Evolutionary conservation across 805 yeast species (phyloP).

Genomic region (Saturnispora diversa): DNA sequence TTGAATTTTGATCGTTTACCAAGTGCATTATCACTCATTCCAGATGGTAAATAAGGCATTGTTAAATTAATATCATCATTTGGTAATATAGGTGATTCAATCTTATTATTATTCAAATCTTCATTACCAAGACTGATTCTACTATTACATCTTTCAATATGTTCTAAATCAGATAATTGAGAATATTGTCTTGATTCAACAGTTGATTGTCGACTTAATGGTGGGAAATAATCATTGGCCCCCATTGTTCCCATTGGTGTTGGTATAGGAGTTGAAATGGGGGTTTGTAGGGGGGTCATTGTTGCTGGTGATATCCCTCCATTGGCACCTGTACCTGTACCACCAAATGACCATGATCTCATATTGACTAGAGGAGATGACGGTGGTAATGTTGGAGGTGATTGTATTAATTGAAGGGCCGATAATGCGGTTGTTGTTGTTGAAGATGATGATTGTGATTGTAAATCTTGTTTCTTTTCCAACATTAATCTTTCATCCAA

Average conservation of each 20-base stretch:
- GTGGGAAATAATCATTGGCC: slow-evolving; percentile 6
- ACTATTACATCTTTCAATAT: slow-evolving; percentile 10
- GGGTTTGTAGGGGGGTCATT: too few relatives aligned
- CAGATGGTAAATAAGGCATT: slow-evolving; percentile 46
- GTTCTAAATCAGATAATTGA: slow-evolving; percentile 14
- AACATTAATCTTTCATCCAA: slow-evolving; percentile 11
- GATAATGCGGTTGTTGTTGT: slow-evolving; percentile 3
- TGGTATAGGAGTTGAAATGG: neutral
- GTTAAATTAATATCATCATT: slow-evolving; percentile 31
- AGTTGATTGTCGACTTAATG: slow-evolving; percentile 15
- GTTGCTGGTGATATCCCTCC: too few relatives aligned
- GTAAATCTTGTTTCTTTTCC: slow-evolving; percentile 10
- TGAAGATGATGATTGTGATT: neutral
- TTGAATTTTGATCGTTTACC: slow-evolving; percentile 46
- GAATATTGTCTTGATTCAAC: slow-evolving; percentile 12
- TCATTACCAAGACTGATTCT: slow-evolving; percentile 6
- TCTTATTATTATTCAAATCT: too few relatives aligned
- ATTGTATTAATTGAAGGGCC: too few relatives aligned
- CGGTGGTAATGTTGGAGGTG: too few relatives aligned
- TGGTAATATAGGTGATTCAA: slow-evolving; percentile 3
- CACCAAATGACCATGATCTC: too few relatives aligned
- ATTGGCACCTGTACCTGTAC: too few relatives aligned
- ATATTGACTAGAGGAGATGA: neutral
- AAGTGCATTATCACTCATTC: slow-evolving; percentile 52
- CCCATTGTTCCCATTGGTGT: neutral